Percentiles rank a stretch among this genome's conserved stretches.
phyloP scores from a whole-genome alignment of 192 early-diverging fungal species.

The Podila minutissima region DNA sequence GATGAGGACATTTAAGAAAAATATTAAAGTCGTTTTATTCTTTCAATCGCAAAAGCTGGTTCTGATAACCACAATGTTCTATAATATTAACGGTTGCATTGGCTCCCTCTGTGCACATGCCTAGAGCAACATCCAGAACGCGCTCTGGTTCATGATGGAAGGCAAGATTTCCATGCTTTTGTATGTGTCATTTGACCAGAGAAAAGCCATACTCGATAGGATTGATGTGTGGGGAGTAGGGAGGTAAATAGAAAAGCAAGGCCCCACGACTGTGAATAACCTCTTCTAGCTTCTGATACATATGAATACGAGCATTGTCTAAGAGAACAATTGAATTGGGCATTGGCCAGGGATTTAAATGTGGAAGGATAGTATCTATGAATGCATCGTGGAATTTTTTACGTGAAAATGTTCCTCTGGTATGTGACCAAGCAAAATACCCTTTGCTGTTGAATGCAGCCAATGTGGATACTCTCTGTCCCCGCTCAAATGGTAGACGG shows the following conservation, averaged over 20 bases:
- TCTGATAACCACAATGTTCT: too few relatives aligned
- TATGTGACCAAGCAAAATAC: constrained; percentile 1
- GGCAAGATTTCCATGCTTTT: constrained; percentile 1
- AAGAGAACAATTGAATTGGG: constrained; percentile 10
- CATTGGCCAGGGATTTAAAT: not conserved
- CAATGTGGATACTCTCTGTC: not conserved
- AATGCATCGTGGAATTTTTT: not conserved
- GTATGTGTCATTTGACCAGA: not conserved
- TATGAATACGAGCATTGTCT: constrained; percentile 11
- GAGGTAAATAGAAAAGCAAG: too few relatives aligned
- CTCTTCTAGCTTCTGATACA: constrained; percentile 6
- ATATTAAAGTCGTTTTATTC: too few relatives aligned
- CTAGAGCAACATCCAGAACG: not conserved
- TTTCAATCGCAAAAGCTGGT: too few relatives aligned
- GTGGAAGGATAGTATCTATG: not conserved
- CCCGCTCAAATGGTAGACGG: not conserved
- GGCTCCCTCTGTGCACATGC: too few relatives aligned
- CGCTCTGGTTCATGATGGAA: not conserved
- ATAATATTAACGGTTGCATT: too few relatives aligned
- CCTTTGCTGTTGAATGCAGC: not conserved
- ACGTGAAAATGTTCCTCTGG: not conserved
- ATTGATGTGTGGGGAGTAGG: constrained; percentile 12
- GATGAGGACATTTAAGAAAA: too few relatives aligned
- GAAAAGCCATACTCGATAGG: constrained; percentile 9
- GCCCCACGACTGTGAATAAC: not conserved